These are phyloP conservation scores for Whalleya microplaca DNA, from an alignment of 2,329 filamentous ascomycete genomes.

Conservation along the genomic window DNA sequence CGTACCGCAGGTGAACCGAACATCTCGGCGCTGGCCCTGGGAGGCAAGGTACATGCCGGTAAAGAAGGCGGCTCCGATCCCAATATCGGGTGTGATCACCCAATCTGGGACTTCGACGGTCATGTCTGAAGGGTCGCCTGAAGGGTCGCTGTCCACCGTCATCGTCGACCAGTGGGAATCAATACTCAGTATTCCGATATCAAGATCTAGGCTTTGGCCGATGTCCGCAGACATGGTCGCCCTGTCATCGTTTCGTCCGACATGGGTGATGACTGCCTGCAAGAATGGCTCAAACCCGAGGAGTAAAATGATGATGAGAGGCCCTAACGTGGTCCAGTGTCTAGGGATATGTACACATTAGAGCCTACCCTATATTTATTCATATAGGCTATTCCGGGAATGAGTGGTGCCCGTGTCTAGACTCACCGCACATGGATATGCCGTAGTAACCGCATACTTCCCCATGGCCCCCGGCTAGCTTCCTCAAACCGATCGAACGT, in stretches of 20 bases:
- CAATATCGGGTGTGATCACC: not conserved
- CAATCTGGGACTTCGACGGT: not conserved
- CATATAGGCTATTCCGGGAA: too few relatives aligned
- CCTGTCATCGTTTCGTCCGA: not conserved
- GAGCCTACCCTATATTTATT: too few relatives aligned
- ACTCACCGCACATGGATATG: not conserved
- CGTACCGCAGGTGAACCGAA: not conserved
- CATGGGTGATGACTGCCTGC: constrained; percentile 1
- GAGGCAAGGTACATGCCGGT: not conserved
- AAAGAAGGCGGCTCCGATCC: not conserved
- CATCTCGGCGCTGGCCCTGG: not conserved
- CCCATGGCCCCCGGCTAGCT: constrained; percentile 8
- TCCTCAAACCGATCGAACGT: constrained; percentile 6
- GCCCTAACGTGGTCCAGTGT: constrained; percentile 1
- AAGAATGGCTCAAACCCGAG: constrained; percentile 2
- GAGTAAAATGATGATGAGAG: not conserved
- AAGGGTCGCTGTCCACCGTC: not conserved
- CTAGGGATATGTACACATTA: not conserved
- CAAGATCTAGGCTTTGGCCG: not conserved
- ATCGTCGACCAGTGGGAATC: not conserved
- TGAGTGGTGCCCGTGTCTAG: too few relatives aligned
- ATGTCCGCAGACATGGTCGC: not conserved
- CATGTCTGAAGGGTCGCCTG: not conserved
- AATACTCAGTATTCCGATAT: not conserved
- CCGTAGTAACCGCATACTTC: not conserved